Conservation (phyloP, 169 alveolate genomes). For the Miamiensis avidus region DNA sequence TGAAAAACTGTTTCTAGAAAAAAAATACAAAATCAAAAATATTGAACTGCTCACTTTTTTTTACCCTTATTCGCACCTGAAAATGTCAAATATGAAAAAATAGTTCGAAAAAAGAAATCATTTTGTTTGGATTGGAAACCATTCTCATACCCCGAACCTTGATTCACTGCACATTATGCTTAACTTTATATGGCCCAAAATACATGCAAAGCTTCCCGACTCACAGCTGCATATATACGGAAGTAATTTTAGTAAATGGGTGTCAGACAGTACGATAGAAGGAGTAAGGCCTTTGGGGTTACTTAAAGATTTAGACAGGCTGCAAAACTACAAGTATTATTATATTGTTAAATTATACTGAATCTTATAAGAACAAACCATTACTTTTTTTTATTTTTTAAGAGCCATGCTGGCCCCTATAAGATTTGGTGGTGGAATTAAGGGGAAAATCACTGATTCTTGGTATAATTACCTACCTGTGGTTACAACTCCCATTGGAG, state of each 20-base stretch:
- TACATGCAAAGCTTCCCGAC: slow-evolving; percentile 23
- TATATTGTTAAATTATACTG: not conserved
- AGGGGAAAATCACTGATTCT: slow-evolving; percentile 46
- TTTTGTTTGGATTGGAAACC: slow-evolving; percentile 47
- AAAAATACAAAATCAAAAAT: slow-evolving; percentile 2
- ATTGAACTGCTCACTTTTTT: slow-evolving; percentile 18
- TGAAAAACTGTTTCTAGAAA: slow-evolving; percentile 5
- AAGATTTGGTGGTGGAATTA: slow-evolving; percentile 46
- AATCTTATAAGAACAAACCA: not conserved
- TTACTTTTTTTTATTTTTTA: no score
- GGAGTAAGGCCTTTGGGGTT: slow-evolving; percentile 28
- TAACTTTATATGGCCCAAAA: slow-evolving; percentile 39
- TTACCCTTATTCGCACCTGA: not conserved
- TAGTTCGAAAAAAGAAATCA: slow-evolving; percentile 26
- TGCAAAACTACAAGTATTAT: slow-evolving; percentile 21
- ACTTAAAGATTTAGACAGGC: slow-evolving; percentile 23
- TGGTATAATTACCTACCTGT: slow-evolving; percentile 44
- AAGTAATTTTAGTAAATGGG: slow-evolving; percentile 21
- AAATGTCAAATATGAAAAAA: not conserved
- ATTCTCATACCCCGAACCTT: slow-evolving; percentile 36
- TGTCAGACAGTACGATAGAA: not conserved
- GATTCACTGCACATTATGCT: slow-evolving; percentile 26
- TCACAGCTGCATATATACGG: slow-evolving; percentile 47
- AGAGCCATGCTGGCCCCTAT: slow-evolving; percentile 46
- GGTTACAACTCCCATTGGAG: slow-evolving; percentile 46